These are phyloP conservation scores for Cunninghamia lanceolata DNA, from an alignment of 75 land plant genomes.

Conservation along the genomic window DNA sequence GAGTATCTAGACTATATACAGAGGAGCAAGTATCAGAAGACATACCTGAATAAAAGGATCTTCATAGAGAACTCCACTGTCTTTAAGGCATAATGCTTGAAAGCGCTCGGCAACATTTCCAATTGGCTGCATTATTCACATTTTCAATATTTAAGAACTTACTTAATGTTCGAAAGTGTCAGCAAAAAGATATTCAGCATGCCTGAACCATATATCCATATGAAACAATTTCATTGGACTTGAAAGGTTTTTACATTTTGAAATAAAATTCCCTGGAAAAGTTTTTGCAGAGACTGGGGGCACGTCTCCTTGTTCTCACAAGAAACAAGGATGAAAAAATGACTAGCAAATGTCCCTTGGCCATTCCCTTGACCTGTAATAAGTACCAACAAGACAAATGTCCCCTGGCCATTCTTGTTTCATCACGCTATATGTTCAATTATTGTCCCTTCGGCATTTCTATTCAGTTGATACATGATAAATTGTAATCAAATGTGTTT, in stretches of 20 bases:
- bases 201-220: neutral
- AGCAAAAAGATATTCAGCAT: neutral
- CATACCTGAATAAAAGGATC: conserved; percentile 94
- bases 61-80: conserved; percentile 96
- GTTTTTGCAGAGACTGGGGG: neutral
- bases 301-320: neutral
- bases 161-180: neutral
- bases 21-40: neutral
- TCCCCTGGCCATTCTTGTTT: neutral
- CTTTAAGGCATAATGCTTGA: conserved; percentile 71
- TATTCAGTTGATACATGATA: neutral
- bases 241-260: neutral
- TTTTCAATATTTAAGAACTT: neutral
- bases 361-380: neutral
- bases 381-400: too few species aligned
- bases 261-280: neutral
- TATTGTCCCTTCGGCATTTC: neutral
- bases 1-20: neutral
- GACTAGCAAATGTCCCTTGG: neutral
- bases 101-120: conserved; percentile 84
- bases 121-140: conserved; percentile 57
- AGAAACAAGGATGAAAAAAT: neutral
- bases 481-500: neutral
- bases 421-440: neutral
- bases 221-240: too few species aligned